Percentiles rank a stretch among this genome's conserved stretches.
phyloP scores from a whole-genome alignment of 192 early-diverging fungal species.

The Pilobolus umbonatus region DNA sequence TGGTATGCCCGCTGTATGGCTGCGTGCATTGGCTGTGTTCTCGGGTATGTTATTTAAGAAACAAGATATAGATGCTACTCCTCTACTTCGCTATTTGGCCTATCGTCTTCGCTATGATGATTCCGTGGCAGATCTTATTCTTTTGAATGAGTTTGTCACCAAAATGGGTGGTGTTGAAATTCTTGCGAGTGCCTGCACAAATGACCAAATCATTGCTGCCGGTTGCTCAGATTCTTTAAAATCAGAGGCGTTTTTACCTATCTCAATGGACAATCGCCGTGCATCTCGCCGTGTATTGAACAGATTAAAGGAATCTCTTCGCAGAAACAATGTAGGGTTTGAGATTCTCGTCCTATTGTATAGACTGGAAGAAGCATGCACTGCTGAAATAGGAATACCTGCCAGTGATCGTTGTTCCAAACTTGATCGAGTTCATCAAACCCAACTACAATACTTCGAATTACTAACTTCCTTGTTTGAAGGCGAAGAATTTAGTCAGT shows the following conservation, averaged over 20 bases:
- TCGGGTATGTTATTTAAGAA: slow-evolving; percentile 61
- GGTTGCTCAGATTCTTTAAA: slow-evolving; percentile 57
- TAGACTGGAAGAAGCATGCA: slow-evolving; percentile 50
- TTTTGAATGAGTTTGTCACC: slow-evolving; percentile 65
- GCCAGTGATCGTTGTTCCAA: slow-evolving; percentile 54
- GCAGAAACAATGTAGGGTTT: slow-evolving; percentile 46
- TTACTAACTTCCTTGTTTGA: slow-evolving; percentile 53
- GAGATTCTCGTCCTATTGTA: slow-evolving; percentile 58
- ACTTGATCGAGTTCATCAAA: slow-evolving; percentile 58
- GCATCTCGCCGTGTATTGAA: slow-evolving; percentile 40
- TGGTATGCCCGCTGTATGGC: slow-evolving; percentile 37
- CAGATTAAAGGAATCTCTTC: slow-evolving; percentile 53
- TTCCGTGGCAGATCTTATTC: slow-evolving; percentile 53
- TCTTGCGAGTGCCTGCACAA: slow-evolving; percentile 49
- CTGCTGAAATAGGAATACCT: slow-evolving; percentile 35
- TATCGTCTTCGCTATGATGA: slow-evolving; percentile 52
- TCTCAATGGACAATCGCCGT: slow-evolving; percentile 43
- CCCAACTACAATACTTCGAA: slow-evolving; percentile 61
- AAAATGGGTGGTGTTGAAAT: slow-evolving; percentile 69
- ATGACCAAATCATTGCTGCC: slow-evolving; percentile 56
- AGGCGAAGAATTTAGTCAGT: slow-evolving; percentile 35
- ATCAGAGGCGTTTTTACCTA: slow-evolving; percentile 52
- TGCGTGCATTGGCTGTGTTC: slow-evolving; percentile 54
- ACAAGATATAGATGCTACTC: slow-evolving; percentile 55
- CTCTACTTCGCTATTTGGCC: slow-evolving; percentile 60